These are phyloP conservation scores for Pythium myriotylum DNA, from an alignment of 352 stramenopile species.

Conservation along the genomic window DNA sequence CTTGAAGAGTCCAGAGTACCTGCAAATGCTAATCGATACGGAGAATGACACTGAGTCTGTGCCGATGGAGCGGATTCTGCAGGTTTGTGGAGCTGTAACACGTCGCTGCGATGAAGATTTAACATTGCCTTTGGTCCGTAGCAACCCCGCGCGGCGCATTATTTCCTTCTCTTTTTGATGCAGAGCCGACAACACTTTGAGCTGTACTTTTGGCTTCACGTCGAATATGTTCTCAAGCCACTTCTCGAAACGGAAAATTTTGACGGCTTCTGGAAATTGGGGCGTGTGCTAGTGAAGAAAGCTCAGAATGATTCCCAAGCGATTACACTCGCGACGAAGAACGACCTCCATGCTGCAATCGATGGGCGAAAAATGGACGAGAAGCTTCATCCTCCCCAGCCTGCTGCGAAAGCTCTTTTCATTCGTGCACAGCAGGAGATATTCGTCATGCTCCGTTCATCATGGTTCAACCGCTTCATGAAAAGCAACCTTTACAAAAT, in stretches of 20 bases:
- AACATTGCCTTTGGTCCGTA: slow-evolving; percentile 21
- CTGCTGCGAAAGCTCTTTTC: slow-evolving; percentile 53
- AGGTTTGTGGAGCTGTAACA: slow-evolving; percentile 30
- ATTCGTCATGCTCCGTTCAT: slow-evolving; percentile 76
- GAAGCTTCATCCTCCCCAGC: slow-evolving; percentile 45
- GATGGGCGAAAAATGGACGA: slow-evolving; percentile 43
- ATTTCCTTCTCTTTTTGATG: slow-evolving; percentile 88
- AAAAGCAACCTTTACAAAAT: slow-evolving; percentile 86
- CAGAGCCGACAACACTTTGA: slow-evolving; percentile 88
- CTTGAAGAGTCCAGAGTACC: slow-evolving; percentile 83
- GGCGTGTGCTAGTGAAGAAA: slow-evolving; percentile 68
- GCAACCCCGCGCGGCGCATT: slow-evolving; percentile 80
- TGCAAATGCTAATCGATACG: slow-evolving; percentile 83
- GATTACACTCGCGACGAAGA: slow-evolving; percentile 77
- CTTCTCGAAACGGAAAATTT: slow-evolving; percentile 50
- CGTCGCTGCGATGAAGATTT: too few species aligned
- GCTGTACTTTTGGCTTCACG: slow-evolving; percentile 88
- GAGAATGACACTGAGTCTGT: slow-evolving; percentile 77
- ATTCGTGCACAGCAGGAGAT: slow-evolving; percentile 79
- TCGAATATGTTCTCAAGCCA: slow-evolving; percentile 85
- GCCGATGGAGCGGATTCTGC: slow-evolving; percentile 76
- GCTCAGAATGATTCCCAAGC: slow-evolving; percentile 77
- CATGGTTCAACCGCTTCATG: slow-evolving; percentile 84
- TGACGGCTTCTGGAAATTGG: slow-evolving; percentile 70
- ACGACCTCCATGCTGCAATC: slow-evolving; percentile 58